Evolutionary conservation across 306 rosid genomes (phyloP).

Genomic region (Medicago arabica): DNA sequence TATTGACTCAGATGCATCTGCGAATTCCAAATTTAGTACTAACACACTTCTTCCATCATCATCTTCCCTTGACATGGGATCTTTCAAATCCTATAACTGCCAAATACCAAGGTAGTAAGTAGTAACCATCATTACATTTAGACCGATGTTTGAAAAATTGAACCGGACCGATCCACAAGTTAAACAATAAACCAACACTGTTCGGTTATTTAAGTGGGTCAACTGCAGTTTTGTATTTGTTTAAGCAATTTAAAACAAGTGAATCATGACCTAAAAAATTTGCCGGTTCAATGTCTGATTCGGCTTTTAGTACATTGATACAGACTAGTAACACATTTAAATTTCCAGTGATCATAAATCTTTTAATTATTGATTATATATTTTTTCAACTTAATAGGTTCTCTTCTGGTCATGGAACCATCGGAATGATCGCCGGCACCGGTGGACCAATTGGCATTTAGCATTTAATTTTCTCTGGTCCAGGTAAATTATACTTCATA

Average conservation of each 20-base stretch:
- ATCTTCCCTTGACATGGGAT: conserved; percentile 73
- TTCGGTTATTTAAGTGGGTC: too few relatives aligned
- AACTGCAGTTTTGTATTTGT: neutral
- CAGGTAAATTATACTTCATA: conserved; percentile 40
- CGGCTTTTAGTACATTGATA: neutral
- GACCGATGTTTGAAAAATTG: neutral
- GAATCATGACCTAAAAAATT: neutral
- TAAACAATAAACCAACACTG: neutral
- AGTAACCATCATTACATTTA: conserved; percentile 12
- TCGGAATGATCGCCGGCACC: conserved; percentile 82
- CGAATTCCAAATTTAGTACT: conserved; percentile 58
- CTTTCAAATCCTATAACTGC: conserved; percentile 85
- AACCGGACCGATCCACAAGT: neutral
- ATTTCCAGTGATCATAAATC: neutral
- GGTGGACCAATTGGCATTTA: conserved; percentile 89
- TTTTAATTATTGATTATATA: neutral
- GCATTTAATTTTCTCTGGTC: conserved; percentile 61
- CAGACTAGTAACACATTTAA: neutral
- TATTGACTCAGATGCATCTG: conserved; percentile 51
- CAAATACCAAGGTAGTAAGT: conserved; percentile 90
- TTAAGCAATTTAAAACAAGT: too few relatives aligned
- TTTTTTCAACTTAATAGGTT: conserved; percentile 54
- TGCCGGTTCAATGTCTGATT: neutral
- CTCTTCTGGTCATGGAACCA: conserved; percentile 81
- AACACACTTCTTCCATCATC: conserved; percentile 57